Evolutionary conservation across 805 yeast genomes (phyloP).

Genomic region (Ogataea salicorniae): DNA sequence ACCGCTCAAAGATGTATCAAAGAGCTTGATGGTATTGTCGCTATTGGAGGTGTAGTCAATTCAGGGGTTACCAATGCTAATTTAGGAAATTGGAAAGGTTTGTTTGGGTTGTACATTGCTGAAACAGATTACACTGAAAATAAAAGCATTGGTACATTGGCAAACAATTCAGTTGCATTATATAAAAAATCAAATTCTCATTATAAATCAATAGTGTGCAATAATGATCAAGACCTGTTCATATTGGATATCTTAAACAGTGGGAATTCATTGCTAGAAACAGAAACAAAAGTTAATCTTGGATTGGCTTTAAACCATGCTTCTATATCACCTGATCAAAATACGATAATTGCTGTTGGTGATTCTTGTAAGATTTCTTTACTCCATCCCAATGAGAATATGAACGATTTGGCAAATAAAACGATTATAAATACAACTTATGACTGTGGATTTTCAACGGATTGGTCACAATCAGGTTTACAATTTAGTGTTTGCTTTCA

Average conservation of each 20-base stretch:
- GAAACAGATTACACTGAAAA: conserved; percentile 43
- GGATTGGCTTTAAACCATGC: conserved; percentile 75
- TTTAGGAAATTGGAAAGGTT: conserved; percentile 50
- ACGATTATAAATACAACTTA: conserved; percentile 42
- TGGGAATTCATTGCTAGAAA: conserved; percentile 29
- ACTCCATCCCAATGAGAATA: conserved; percentile 37
- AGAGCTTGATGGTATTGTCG: conserved; percentile 46
- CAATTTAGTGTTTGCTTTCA: conserved; percentile 79
- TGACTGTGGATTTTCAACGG: conserved; percentile 80
- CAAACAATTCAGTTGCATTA: conserved; percentile 72
- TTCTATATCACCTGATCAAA: conserved; percentile 57
- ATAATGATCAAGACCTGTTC: conserved; percentile 75
- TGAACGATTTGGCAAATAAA: conserved; percentile 29
- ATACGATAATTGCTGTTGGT: conserved; percentile 64
- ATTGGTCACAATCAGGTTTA: conserved; percentile 69
- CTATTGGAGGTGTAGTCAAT: conserved; percentile 41
- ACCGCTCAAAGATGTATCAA: conserved; percentile 73
- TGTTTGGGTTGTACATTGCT: conserved; percentile 53
- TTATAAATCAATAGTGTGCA: conserved; percentile 65
- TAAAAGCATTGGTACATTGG: conserved; percentile 68
- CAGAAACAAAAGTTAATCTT: conserved; percentile 35
- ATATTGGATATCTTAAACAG: conserved; percentile 51
- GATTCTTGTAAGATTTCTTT: conserved; percentile 67
- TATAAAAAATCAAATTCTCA: conserved; percentile 38
- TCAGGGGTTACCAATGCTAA: conserved; percentile 14